Conservation (phyloP, 2,329 filamentous ascomycete species). For the Microsporum canis region DNA sequence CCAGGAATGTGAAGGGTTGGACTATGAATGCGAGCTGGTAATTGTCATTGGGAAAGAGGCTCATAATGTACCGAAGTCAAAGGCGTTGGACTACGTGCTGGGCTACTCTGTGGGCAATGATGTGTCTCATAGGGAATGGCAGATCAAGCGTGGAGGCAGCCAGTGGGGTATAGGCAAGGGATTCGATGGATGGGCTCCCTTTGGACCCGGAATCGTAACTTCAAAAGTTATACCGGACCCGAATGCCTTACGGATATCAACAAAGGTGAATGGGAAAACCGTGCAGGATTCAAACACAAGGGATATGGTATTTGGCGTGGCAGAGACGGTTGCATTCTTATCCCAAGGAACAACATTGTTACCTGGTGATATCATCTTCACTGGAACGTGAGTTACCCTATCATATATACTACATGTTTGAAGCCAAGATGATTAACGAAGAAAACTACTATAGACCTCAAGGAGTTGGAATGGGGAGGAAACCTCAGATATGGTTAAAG, state of each 20-base stretch:
- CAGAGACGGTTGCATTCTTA: slow-evolving; percentile 37
- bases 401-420: neutral
- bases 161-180: slow-evolving; percentile 65
- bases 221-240: slow-evolving; percentile 36
- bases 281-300: slow-evolving; percentile 40
- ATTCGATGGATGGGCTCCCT: slow-evolving; percentile 65
- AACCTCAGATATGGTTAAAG: slow-evolving; percentile 56
- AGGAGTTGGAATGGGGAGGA: slow-evolving; percentile 59
- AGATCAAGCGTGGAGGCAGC: slow-evolving; percentile 54
- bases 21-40: slow-evolving; percentile 74
- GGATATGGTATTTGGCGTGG: slow-evolving; percentile 41
- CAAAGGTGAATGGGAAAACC: slow-evolving; percentile 38
- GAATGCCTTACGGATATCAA: slow-evolving; percentile 33
- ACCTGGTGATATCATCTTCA: slow-evolving; percentile 34
- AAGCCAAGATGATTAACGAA: slow-evolving; percentile 28
- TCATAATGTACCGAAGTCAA: slow-evolving; percentile 51
- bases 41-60: slow-evolving; percentile 59
- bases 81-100: slow-evolving; percentile 60
- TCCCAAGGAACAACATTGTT: slow-evolving; percentile 34
- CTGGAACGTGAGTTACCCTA: slow-evolving; percentile 31
- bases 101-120: slow-evolving; percentile 69
- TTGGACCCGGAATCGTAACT: slow-evolving; percentile 59
- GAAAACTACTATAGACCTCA: slow-evolving; percentile 52
- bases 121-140: slow-evolving; percentile 69
- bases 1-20: slow-evolving; percentile 54